Evolutionary conservation across 352 stramenopile species (phyloP).

Genomic region (Phytophthora palmivora): DNA sequence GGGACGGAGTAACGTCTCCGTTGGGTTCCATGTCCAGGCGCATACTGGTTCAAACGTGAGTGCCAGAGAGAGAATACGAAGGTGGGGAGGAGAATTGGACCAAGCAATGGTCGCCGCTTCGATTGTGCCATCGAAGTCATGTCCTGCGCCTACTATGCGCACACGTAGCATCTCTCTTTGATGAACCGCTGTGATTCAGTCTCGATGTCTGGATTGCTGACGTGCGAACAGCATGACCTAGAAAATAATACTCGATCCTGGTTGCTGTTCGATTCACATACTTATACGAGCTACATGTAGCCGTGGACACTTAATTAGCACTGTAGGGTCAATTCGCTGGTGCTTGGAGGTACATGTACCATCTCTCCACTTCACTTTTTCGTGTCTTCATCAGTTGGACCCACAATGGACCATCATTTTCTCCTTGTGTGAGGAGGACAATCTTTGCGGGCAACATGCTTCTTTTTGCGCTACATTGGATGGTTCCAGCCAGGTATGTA

Average conservation of each 20-base stretch:
- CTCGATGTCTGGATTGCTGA: slow-evolving; percentile 2
- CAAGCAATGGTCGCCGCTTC: not conserved
- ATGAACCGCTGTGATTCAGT: slow-evolving; percentile 9
- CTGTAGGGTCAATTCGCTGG: no score
- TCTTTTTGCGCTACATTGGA: no score
- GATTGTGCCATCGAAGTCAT: slow-evolving; percentile 20
- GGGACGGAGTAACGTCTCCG: slow-evolving; percentile 2
- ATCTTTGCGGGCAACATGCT: no score
- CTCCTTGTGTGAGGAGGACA: no score
- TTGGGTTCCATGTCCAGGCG: slow-evolving; percentile 6
- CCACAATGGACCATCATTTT: not conserved
- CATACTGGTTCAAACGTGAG: slow-evolving; percentile 6
- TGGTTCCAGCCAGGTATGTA: not conserved
- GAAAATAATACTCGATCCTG: not conserved
- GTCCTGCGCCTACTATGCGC: slow-evolving; percentile 8
- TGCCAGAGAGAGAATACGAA: slow-evolving; percentile 12
- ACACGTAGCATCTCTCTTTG: slow-evolving; percentile 13
- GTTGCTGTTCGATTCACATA: not conserved
- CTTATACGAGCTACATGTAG: no score
- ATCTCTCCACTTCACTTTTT: slow-evolving; percentile 16
- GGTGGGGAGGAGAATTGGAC: not conserved
- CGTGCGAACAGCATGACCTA: not conserved
- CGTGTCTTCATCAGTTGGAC: not conserved
- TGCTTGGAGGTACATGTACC: slow-evolving; percentile 8
- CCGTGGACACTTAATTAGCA: not conserved